Evolutionary conservation across 257 asterid genomes (phyloP), one percentile per base, ranked within the genome.

Genomic region (Ophiorrhiza pumila): DNA sequence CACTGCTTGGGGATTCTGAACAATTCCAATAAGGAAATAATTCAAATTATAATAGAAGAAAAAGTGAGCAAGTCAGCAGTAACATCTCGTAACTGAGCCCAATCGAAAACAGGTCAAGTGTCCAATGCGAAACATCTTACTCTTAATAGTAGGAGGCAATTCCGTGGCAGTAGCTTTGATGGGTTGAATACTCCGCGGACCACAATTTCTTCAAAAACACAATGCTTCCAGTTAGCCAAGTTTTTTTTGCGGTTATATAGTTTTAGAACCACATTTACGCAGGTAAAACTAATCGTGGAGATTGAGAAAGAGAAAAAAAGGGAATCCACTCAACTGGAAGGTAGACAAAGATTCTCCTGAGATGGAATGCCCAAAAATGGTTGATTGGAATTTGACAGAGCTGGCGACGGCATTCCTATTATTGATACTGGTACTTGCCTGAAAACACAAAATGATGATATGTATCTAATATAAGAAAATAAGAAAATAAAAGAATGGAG

Each of bases 131-230:
- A 42, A 52, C 43, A 66, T 60, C 81, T 75, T 87, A 93, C 98
- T 87, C 69, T 81, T 84, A 75, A 89, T 75, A 27, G 92, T 77
- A n/a, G 93, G 91, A 69, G 98, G 97, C 59, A 77, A 62, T 82
- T 88, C 88, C 1, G 96, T 91, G 27, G 94, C 97, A 22, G 96
- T 93, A 46, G 97, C 97, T 81, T 75, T 85, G 73, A 89, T 71
- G 32, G 96, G 92, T 75, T 77, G 86, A 74, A 83, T 75, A 25
- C 75, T 20, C 50, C 79, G 78, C 58, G 84, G 31, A 31, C 63
- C 39, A 70, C 69, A 63, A 77, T 65, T 87, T 80, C 95, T 93
- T 74, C 11, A 73, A n/a, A 64, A 20, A 69, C 15, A n/a, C 42
- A 71, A 25, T 3, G 1, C 7, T 34, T 15, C 23, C n/a, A 46